These are phyloP conservation scores for Chernovozyma sophiae-reginae DNA, from an alignment of 1,139 yeast genomes.

Conservation along the genomic window DNA sequence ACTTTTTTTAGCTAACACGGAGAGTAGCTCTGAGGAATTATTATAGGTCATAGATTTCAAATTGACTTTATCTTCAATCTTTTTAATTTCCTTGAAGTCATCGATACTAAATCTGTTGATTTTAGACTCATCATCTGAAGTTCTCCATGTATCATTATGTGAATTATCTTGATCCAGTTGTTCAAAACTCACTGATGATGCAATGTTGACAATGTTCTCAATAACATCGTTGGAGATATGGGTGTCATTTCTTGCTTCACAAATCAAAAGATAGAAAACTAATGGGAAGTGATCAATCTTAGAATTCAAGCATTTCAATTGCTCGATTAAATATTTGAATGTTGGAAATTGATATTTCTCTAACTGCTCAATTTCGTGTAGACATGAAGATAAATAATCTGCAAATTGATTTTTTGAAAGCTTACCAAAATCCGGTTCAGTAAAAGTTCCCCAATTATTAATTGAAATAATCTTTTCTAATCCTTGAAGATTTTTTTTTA, in stretches of 20 bases:
- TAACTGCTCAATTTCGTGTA: neutral
- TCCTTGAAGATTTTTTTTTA: neutral
- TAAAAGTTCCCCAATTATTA: conserved; percentile 5
- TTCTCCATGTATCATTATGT: no score
- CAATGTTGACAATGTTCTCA: neutral
- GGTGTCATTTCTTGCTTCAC: neutral
- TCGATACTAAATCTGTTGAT: conserved; percentile 19
- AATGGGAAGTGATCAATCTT: conserved; percentile 20
- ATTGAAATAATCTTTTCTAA: conserved; percentile 2
- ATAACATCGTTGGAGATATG: neutral
- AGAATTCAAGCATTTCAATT: conserved; percentile 15
- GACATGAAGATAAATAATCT: conserved; percentile 6
- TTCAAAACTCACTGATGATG: neutral
- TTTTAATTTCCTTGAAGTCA: conserved; percentile 14
- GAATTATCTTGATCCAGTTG: neutral
- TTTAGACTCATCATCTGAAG: neutral
- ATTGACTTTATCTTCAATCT: neutral
- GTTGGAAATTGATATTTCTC: conserved; percentile 12
- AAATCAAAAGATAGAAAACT: conserved; percentile 9
- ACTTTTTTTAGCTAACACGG: conserved; percentile 13
- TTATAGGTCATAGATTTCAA: conserved; percentile 13
- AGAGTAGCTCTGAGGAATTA: conserved; percentile 21
- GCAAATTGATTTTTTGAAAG: conserved; percentile 9
- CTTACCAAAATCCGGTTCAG: conserved; percentile 13
- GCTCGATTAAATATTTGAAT: conserved; percentile 11